Evolutionary conservation across 2,329 filamentous ascomycete species (phyloP), one percentile per base, ranked within the genome.

Genomic region (Ophiostoma tasmaniense): DNA sequence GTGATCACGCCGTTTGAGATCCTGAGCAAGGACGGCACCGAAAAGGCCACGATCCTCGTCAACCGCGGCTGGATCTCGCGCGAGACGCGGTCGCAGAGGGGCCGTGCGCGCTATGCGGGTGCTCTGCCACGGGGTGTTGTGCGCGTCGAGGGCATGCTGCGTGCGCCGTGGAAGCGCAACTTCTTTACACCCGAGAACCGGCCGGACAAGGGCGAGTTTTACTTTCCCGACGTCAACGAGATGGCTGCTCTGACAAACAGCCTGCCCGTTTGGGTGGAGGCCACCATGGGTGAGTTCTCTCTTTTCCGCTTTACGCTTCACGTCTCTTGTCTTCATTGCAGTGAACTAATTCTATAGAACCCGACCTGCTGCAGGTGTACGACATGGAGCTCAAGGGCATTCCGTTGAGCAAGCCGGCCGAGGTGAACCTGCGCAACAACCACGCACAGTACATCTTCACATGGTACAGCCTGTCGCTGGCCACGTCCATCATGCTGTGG

Each of bases 371-470:
- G 74, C 85, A 87, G 73, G 84, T 89, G 72, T 89, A 92, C 76
- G 88, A 93, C 74, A 87, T 92, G 76, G 86, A 91, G 76, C 84
- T 85, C 17, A 90, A 90, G 74, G 95, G 95, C 35, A 89, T 97
- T 70, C 95, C 95, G 1, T 94, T 97, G 76, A 95, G 93, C 17
- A 86, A 94, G 76, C 81, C 92, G 7, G 86, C 95, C 4, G 92
- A 96, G 80, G 93, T 99, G 71, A 96, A 96, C 77, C 81, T 99
- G 76, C 87, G 92, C 77, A 99, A 99, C 78, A 98, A 96, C 80
- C 95, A 99, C 79, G 89, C 92, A 72, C 95, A 98, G 82, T 99
- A 99, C 79, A 99, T 99, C 74, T 95, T 97, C 79, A 99, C 95
- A 73, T 99, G 95, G 95, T 97, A 96, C 76, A 91, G 90, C 72